A percentile compares a stretch with the other conserved stretches of the same genome.
Evolutionary conservation across 176 grass and related monocot genomes (phyloP).

Genomic region (Oryza glumipatula): DNA sequence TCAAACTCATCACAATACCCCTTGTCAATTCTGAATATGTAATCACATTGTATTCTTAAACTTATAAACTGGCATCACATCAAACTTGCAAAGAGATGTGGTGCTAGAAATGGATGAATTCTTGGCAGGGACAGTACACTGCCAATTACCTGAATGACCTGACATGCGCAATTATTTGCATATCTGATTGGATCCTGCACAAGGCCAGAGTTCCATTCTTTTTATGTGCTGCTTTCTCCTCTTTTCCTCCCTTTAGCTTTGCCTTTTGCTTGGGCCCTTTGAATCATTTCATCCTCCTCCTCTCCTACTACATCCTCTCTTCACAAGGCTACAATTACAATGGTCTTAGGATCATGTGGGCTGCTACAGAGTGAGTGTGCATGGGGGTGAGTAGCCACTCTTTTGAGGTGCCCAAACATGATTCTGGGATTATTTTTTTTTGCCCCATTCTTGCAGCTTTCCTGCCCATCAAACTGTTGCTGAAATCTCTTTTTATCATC

Average conservation of each 20-base stretch:
- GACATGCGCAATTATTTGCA: conserved; percentile 29
- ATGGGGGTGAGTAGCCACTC: conserved; percentile 36
- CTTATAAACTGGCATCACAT: not conserved
- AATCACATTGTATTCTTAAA: not conserved
- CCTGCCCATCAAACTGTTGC: conserved; percentile 31
- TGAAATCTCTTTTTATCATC: conserved; percentile 13
- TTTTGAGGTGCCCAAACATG: conserved; percentile 59
- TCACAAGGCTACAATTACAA: not conserved
- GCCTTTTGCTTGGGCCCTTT: conserved; percentile 30
- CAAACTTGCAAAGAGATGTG: conserved; percentile 38
- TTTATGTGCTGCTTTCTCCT: conserved; percentile 37
- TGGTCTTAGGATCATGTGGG: conserved; percentile 34
- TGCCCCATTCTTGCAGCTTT: conserved; percentile 47
- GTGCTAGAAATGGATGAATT: conserved; percentile 39
- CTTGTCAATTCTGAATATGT: not conserved
- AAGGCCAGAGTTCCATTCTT: conserved; percentile 43
- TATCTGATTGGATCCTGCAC: conserved; percentile 60
- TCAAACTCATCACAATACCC: not conserved
- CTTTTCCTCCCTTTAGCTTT: conserved; percentile 31
- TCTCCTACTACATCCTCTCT: not conserved
- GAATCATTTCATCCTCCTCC: conserved; percentile 43
- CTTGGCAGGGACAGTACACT: not conserved
- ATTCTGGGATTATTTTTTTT: conserved; percentile 57
- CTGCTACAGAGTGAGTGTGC: conserved; percentile 10
- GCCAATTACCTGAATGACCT: conserved; percentile 31